These are phyloP conservation scores for Populus tremula DNA, from an alignment of 345 rosid species.

Conservation along the genomic window DNA sequence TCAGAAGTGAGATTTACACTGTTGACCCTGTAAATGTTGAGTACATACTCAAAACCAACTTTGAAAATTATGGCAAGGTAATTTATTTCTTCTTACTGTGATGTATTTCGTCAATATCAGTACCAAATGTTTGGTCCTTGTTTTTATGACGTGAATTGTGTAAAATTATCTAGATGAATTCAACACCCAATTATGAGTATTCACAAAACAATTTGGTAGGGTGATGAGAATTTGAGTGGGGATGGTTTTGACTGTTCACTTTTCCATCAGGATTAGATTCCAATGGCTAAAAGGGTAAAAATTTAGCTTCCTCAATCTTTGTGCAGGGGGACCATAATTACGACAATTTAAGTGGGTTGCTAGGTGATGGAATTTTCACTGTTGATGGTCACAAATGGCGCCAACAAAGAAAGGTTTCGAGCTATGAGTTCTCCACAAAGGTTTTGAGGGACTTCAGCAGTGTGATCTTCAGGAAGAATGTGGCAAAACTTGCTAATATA, in stretches of 20 bases:
- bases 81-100: slow-evolving; percentile 1
- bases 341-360: slow-evolving; percentile 18
- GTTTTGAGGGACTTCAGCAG: slow-evolving; percentile 36
- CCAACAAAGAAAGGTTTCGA: slow-evolving; percentile 42
- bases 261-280: no score
- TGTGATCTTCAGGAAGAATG: slow-evolving; percentile 30
- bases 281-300: neutral
- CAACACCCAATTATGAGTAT: slow-evolving; percentile 10
- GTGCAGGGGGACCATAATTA: slow-evolving; percentile 23
- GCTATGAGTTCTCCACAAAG: slow-evolving; percentile 44
- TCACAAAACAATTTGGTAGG: no score
- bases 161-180: neutral
- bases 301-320: neutral
- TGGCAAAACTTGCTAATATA: slow-evolving; percentile 32
- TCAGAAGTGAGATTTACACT: slow-evolving; percentile 37
- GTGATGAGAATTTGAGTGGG: neutral
- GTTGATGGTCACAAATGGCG: slow-evolving; percentile 46
- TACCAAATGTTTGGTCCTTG: no score
- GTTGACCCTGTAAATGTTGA: slow-evolving; percentile 40
- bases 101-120: slow-evolving; percentile 39
- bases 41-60: slow-evolving; percentile 43
- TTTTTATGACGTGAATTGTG: no score
- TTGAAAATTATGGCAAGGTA: slow-evolving; percentile 44
- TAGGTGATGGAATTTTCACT: slow-evolving; percentile 44
- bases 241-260: neutral